A percentile compares a stretch with the other conserved stretches of the same genome.
phyloP scores from a whole-genome alignment of 352 stramenopile species.

The Halophytophthora polymorphica region DNA sequence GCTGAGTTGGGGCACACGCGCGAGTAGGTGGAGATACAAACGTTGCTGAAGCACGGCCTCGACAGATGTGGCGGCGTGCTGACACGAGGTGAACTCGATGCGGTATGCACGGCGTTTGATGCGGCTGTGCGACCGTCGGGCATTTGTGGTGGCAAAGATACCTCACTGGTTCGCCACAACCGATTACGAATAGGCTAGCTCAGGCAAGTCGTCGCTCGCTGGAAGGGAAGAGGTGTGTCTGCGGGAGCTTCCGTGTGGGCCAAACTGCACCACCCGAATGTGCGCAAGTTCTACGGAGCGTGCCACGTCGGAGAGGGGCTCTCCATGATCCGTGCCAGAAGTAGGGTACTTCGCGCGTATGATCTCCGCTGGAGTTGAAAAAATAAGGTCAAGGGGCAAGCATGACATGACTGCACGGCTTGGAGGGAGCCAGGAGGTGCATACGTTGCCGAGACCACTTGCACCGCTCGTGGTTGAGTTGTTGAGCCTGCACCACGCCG shows the following conservation, averaged over 20 bases:
- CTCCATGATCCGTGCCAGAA: too few species aligned
- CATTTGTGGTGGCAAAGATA: slow-evolving; percentile 5
- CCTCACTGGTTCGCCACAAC: slow-evolving; percentile 15
- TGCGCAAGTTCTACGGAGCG: slow-evolving; percentile 13
- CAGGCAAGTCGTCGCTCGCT: too few species aligned
- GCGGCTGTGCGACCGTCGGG: not conserved
- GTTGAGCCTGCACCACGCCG: too few species aligned
- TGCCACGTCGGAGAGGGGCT: slow-evolving; percentile 20
- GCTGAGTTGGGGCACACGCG: slow-evolving; percentile 7
- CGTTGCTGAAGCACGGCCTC: slow-evolving; percentile 12
- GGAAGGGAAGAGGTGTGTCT: slow-evolving; percentile 8
- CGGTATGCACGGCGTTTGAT: slow-evolving; percentile 7
- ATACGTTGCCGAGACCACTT: too few species aligned
- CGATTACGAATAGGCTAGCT: not conserved
- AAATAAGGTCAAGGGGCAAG: too few species aligned
- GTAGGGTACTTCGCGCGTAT: too few species aligned
- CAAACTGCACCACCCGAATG: slow-evolving; percentile 9
- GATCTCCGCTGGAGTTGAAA: too few species aligned
- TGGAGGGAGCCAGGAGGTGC: too few species aligned
- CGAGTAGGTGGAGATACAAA: slow-evolving; percentile 12
- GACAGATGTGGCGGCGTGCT: slow-evolving; percentile 2
- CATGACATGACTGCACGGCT: too few species aligned
- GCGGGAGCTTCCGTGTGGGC: slow-evolving; percentile 8
- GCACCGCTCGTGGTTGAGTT: too few species aligned
- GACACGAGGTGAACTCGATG: slow-evolving; percentile 1